phyloP scores from a whole-genome alignment of 108 stramenopile genomes.

The Mediolabrus comicus region DNA sequence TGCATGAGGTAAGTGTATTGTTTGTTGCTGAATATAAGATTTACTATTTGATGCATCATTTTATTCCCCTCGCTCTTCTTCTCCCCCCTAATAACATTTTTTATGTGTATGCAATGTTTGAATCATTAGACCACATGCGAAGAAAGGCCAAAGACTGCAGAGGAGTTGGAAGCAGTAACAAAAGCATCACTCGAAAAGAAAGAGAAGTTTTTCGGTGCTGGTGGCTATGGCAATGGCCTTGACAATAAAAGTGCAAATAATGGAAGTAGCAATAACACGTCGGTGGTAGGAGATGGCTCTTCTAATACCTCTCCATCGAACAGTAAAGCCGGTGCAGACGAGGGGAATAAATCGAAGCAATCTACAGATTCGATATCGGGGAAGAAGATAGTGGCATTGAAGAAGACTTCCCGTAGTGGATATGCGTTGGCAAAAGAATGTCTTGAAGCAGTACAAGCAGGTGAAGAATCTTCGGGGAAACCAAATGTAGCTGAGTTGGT shows the following conservation, averaged over 20 bases:
- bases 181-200: too few species aligned
- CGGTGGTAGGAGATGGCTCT: not conserved
- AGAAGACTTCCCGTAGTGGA: too few species aligned
- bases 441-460: too few species aligned
- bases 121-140: not conserved
- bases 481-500: not conserved
- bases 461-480: too few species aligned
- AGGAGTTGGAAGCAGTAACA: not conserved
- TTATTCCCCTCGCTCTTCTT: not conserved
- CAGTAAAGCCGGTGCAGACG: not conserved
- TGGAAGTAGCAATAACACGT: not conserved
- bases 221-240: too few species aligned
- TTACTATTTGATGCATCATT: not conserved
- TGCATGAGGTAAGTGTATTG: conserved; percentile 13
- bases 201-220: not conserved
- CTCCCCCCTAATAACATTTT: too few species aligned
- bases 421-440: too few species aligned
- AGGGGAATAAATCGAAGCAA: not conserved
- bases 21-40: too few species aligned
- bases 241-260: too few species aligned
- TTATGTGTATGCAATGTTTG: too few species aligned
- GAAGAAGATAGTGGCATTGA: too few species aligned
- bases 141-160: not conserved
- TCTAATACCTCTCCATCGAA: not conserved
- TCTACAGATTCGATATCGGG: not conserved